These are phyloP conservation scores for Argentina anserina DNA, from an alignment of 306 rosid species.

Conservation along the genomic window DNA sequence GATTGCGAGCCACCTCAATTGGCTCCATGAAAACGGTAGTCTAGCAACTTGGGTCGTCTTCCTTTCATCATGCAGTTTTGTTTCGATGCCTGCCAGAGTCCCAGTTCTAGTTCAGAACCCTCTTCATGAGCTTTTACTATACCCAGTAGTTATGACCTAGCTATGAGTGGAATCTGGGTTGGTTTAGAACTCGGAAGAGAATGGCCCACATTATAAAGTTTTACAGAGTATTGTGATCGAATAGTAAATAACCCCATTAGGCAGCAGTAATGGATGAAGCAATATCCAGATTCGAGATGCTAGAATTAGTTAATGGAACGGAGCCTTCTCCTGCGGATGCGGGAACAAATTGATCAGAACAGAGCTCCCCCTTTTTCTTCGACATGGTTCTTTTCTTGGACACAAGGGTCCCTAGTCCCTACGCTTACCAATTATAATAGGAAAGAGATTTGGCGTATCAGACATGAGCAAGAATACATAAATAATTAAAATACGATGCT, in stretches of 20 bases:
- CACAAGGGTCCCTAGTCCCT: slow-evolving; percentile 6
- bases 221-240: background rate
- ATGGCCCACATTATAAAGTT: slow-evolving; percentile 5
- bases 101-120: background rate
- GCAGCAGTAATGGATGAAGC: background rate
- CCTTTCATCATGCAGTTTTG: background rate
- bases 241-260: background rate
- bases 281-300: background rate
- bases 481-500: background rate
- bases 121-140: background rate
- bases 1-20: background rate
- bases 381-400: slow-evolving; percentile 3
- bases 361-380: background rate
- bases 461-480: background rate
- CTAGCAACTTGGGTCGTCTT: background rate
- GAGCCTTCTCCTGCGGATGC: slow-evolving; percentile 13
- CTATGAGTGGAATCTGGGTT: slow-evolving; percentile 5
- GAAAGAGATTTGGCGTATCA: slow-evolving; percentile 2
- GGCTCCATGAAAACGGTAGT: background rate
- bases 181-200: background rate
- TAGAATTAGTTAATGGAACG: background rate
- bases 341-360: slow-evolving; percentile 6
- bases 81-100: background rate
- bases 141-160: background rate
- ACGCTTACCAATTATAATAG: background rate